Conservation (phyloP, 2,329 filamentous ascomycete species). For the Colletotrichum sp. region DNA sequence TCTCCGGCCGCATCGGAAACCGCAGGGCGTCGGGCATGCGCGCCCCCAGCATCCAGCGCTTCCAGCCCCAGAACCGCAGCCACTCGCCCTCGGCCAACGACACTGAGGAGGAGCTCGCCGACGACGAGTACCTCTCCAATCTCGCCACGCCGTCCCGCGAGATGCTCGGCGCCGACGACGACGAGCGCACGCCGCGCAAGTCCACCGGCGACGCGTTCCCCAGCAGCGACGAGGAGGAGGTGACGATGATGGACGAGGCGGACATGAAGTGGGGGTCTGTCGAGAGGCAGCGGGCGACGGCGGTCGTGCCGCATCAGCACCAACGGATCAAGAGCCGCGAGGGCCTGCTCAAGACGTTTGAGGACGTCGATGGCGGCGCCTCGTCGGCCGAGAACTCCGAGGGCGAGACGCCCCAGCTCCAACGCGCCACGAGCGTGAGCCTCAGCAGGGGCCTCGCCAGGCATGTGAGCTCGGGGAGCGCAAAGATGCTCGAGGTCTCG, state of each 20-base stretch:
- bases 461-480: conserved; percentile 80
- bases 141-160: conserved; percentile 20
- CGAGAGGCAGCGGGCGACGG: conserved; percentile 42
- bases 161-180: conserved; percentile 23
- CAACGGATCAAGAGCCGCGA: conserved; percentile 57
- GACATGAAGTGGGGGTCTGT: conserved; percentile 60
- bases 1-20: conserved; percentile 74
- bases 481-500: conserved; percentile 73
- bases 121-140: conserved; percentile 75
- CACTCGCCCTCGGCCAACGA: conserved; percentile 40
- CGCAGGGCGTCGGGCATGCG: conserved; percentile 52
- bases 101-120: conserved; percentile 70
- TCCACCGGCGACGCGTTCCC: conserved; percentile 57
- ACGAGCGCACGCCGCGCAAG: conserved; percentile 32
- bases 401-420: conserved; percentile 45
- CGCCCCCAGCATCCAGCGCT: conserved; percentile 40
- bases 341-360: conserved; percentile 51
- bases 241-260: conserved; percentile 36
- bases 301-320: conserved; percentile 6
- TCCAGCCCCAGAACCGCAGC: conserved; percentile 26
- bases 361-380: conserved; percentile 31
- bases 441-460: conserved; percentile 69
- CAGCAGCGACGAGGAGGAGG: conserved; percentile 65
- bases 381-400: conserved; percentile 31
- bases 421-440: conserved; percentile 75